Evolutionary conservation across 2,329 filamentous ascomycete species (phyloP).

Genomic region (Gnomoniopsis smithogilvyi): DNA sequence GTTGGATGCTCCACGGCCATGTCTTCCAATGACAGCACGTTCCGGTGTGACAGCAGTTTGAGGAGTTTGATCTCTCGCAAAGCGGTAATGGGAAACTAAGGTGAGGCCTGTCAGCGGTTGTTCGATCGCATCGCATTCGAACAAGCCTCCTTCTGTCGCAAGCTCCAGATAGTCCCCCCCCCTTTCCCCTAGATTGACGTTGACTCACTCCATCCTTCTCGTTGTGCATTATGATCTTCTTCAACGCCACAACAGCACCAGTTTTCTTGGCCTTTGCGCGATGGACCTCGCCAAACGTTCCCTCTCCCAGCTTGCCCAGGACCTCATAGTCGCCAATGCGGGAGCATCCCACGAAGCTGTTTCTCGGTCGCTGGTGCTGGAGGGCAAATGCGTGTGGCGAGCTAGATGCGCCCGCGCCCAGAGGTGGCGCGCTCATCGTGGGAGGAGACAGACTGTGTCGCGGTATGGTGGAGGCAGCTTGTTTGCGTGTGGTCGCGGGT

Average conservation of each 20-base stretch:
- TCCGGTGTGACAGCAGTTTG: constrained; percentile 89
- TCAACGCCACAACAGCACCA: constrained; percentile 77
- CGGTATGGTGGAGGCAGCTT: background rate
- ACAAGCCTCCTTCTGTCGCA: background rate
- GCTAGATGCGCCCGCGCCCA: constrained; percentile 23
- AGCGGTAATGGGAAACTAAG: constrained; percentile 91
- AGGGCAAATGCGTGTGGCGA: constrained; percentile 56
- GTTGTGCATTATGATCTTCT: constrained; percentile 99
- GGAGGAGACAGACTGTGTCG: background rate
- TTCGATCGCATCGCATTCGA: background rate
- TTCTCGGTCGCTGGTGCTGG: constrained; percentile 51
- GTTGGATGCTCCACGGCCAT: constrained; percentile 86
- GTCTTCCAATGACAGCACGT: constrained; percentile 83
- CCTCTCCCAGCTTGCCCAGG: constrained; percentile 82
- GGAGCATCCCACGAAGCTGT: constrained; percentile 79
- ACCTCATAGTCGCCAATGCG: constrained; percentile 78
- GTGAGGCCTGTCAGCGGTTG: constrained; percentile 10
- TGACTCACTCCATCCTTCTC: constrained; percentile 85
- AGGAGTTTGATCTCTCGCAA: constrained; percentile 96
- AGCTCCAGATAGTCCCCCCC: background rate
- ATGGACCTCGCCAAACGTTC: constrained; percentile 95
- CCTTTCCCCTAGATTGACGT: constrained; percentile 6
- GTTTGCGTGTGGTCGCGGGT: background rate
- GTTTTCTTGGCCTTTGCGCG: constrained; percentile 77
- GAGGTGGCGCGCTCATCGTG: constrained; percentile 23